A percentile compares a stretch with the other conserved stretches of the same genome.
Evolutionary conservation across 495 filamentous ascomycete species (phyloP).

Genomic region (Monascus purpureus): DNA sequence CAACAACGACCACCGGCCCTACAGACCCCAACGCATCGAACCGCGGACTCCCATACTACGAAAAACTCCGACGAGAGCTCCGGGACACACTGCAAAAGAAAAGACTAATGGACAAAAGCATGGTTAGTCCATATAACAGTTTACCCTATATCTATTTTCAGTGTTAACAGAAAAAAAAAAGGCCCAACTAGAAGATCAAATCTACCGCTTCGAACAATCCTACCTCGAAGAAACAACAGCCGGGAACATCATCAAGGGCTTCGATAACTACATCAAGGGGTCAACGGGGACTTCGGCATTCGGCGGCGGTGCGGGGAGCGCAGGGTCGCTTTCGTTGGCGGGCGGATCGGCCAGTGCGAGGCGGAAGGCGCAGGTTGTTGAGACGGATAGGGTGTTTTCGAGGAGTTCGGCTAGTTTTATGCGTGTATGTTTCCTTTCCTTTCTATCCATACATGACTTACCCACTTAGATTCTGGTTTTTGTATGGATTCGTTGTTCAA

Average conservation of each 20-base stretch:
- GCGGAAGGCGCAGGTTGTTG: conserved; percentile 33
- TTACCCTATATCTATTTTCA: background rate
- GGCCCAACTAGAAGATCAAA: conserved; percentile 64
- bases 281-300: conserved; percentile 8
- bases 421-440: conserved; percentile 21
- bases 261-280: conserved; percentile 95
- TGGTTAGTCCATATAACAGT: conserved; percentile 29
- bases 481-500: background rate
- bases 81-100: conserved; percentile 56
- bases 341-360: conserved; percentile 11
- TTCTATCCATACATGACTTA: background rate
- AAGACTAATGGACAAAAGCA: conserved; percentile 48
- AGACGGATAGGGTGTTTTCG: conserved; percentile 38
- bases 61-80: conserved; percentile 55
- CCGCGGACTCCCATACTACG: conserved; percentile 52
- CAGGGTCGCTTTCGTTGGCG: conserved; percentile 23
- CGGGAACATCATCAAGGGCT: conserved; percentile 94
- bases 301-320: background rate
- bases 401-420: conserved; percentile 37
- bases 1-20: background rate
- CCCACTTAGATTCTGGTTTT: conserved; percentile 1
- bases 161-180: conserved; percentile 10
- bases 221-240: conserved; percentile 84
- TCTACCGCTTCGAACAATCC: conserved; percentile 65
- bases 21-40: conserved; percentile 17